phyloP scores from a whole-genome alignment of 345 rosid genomes.

The Draba incana region DNA sequence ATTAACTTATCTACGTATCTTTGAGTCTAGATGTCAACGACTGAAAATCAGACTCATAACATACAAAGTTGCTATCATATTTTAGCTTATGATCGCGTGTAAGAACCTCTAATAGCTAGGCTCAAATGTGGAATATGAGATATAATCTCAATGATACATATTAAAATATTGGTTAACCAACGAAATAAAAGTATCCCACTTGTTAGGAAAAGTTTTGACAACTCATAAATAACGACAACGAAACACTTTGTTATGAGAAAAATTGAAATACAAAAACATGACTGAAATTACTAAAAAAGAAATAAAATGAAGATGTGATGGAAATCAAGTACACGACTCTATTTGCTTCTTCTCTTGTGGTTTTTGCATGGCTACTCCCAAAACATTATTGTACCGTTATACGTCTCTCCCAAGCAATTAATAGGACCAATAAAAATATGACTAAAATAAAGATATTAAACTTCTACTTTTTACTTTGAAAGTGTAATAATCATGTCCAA shows the following conservation, averaged over 20 bases:
- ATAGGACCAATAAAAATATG: neutral
- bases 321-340: neutral
- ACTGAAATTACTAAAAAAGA: neutral
- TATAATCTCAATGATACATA: neutral
- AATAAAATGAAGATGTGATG: neutral
- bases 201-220: neutral
- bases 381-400: neutral
- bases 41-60: too few relatives aligned
- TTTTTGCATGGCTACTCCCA: neutral
- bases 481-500: neutral
- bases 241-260: neutral
- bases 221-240: neutral
- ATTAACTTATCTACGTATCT: neutral
- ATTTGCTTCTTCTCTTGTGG: neutral
- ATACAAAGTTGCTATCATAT: neutral
- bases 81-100: neutral
- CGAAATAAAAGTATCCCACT: conserved; percentile 1
- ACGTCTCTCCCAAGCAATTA: conserved; percentile 2
- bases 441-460: neutral
- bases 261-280: neutral
- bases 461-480: neutral
- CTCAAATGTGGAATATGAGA: neutral
- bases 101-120: neutral
- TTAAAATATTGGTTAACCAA: neutral
- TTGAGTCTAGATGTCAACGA: neutral